These are phyloP conservation scores for Lyophyllum atratum DNA, from an alignment of 768 basidiomycete genomes.

Conservation along the genomic window DNA sequence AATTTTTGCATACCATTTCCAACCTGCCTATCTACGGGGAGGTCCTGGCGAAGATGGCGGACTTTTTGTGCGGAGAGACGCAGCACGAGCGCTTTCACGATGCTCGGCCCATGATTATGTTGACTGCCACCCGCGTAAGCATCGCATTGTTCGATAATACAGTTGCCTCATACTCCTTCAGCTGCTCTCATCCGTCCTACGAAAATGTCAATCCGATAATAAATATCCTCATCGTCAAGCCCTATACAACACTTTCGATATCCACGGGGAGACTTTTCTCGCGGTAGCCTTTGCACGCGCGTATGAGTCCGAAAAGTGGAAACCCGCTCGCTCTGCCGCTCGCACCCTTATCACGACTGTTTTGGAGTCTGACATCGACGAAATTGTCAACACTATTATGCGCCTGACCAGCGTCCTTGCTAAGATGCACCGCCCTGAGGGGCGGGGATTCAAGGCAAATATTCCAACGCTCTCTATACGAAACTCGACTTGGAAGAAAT, in stretches of 20 bases:
- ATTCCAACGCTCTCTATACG: constrained; percentile 45
- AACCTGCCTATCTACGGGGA: constrained; percentile 53
- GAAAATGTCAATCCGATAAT: constrained; percentile 22
- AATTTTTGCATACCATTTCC: constrained; percentile 61
- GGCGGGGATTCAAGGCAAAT: constrained; percentile 7
- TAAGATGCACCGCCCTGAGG: constrained; percentile 14
- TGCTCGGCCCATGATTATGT: constrained; percentile 61
- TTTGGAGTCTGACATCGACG: constrained; percentile 33
- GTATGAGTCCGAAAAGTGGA: constrained; percentile 37
- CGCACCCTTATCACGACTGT: constrained; percentile 35
- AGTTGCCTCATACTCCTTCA: constrained; percentile 14
- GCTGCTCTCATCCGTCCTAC: constrained; percentile 34
- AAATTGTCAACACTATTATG: constrained; percentile 31
- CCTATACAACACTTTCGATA: constrained; percentile 35
- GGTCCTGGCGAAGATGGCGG: constrained; percentile 69
- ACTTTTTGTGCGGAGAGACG: constrained; percentile 77
- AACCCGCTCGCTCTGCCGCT: constrained; percentile 31
- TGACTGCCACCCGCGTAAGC: constrained; percentile 65
- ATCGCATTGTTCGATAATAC: not conserved
- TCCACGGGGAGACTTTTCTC: constrained; percentile 39
- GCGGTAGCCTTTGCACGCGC: constrained; percentile 37
- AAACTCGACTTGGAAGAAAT: constrained; percentile 66
- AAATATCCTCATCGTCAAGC: constrained; percentile 20
- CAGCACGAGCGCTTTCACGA: constrained; percentile 75
- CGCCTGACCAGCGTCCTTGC: constrained; percentile 32